Base-by-base conservation (phyloP, 108 stramenopile species). In the Discostella pseudostelligera region DNA sequence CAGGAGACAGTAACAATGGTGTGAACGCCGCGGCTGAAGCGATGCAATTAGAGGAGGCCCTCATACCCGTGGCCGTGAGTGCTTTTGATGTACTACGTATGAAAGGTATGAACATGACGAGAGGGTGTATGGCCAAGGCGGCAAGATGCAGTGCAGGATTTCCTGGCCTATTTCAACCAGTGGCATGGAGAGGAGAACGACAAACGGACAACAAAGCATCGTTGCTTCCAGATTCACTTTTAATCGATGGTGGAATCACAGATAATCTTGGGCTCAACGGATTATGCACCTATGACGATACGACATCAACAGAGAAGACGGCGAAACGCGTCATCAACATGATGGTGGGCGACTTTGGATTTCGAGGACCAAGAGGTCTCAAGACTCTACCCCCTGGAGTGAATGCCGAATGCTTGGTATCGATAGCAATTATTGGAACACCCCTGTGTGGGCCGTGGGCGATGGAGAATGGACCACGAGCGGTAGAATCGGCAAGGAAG, bases 121-220 rank as follows among this genome's bases (percentile, higher is more conserved):
- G 49, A 24, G 87, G 90, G 8, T 82, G 81, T 49, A 87, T 88
- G 87, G 87, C 87, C 0, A 85, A 84, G 35, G 87, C 90, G 25
- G 90, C 87, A 10, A 65, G 90, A 17, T 81, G 87, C 24, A 84
- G 83, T 49, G 90, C 90, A 7, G 84, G 84, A 22, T 92, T 92
- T 71, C 90, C 90, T 8, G 57, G 79, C 10, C 50, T 92, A 11
- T 88, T 92, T 50, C 86, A 88, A 56, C 90, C 90, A 6, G 84
- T 87, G 29, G 65, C 69, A 14, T 92, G 90, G 90, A 56, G 44
- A 36, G 63, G 53, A 25, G 47, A 65, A 32, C n/a, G 44, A n/a
- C 32, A 62, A 14, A 42, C 28, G 8, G 51, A 54, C 16, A 44
- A 13, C 37, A 74, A 57, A 16, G 49, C 68, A 13, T 10, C 39